Base-by-base conservation (phyloP, 345 rosid species). In the Raphanus sativus region DNA sequence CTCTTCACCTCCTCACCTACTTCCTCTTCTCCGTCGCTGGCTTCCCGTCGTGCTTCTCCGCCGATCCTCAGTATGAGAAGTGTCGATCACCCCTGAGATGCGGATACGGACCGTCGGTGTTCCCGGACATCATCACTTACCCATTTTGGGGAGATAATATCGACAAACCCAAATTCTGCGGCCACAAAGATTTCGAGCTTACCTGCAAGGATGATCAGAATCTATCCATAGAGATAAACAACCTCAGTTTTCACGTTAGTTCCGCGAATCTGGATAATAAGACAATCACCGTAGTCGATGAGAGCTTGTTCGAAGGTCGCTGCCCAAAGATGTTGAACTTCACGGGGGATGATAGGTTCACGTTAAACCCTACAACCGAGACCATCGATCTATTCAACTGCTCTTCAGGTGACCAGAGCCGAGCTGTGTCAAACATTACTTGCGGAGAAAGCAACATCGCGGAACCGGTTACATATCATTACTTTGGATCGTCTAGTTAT, bases 81-180 rank as follows among this genome's bases (percentile, higher is more conserved):
- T 89, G 94, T 74, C 4, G 4, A 3, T 12, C 1, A 0, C 42
- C 65, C 5, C 81, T 62, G 52, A 3, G 0, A 1, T 89, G 97
- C 34, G 97, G 89, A 3, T 4, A 5, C 8, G 2, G 6, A 29
- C 0, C 60, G 3, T 1, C 5, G 48, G 1, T 75, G 0, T 24
- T 8, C 13, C 6, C 63, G 48, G 67, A 65, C 29, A 28, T 2
- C 67, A 59, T 33, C 4, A 12, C 71, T 0, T 89, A 88, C 73
- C 97, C 92, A 26, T 89, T 89, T 40, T 87, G 86, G 90, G 83
- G 90, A 0, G 0, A 4, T 10, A 6, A 13, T 4, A 26, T 28
- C 29, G 0, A 2, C 0, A 79, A 85, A 30, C 76, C 78, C 9
- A 4, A 36, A 1, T 4, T 0, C 15, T 91, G 92, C 21, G 91